A percentile compares a stretch with the other conserved stretches of the same genome.
Conservation (phyloP, 73 alveolate species). For the Paramecium pentaurelia region DNA sequence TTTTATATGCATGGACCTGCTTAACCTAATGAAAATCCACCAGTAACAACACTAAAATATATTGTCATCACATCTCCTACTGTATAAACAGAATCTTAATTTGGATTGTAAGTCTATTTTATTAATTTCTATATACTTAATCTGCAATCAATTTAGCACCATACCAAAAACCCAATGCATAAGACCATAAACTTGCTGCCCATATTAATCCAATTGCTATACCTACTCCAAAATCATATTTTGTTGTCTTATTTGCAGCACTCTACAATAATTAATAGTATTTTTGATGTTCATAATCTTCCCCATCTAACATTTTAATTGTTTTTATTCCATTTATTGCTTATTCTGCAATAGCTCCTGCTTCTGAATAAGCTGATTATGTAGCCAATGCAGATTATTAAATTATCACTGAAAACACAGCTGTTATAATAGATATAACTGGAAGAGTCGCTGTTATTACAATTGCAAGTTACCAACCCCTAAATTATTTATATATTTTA, state of each 20-base stretch:
- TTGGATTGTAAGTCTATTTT: constrained; percentile 41
- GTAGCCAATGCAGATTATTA: constrained; percentile 31
- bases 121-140: background rate
- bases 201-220: constrained; percentile 40
- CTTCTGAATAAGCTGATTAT: constrained; percentile 69
- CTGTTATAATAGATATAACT: constrained; percentile 40
- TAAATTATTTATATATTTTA: background rate
- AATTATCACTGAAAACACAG: constrained; percentile 57
- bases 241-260: constrained; percentile 35
- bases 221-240: constrained; percentile 22
- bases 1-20: constrained; percentile 71
- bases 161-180: constrained; percentile 60
- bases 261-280: background rate
- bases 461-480: constrained; percentile 82
- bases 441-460: constrained; percentile 71
- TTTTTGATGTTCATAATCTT: constrained; percentile 47
- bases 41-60: constrained; percentile 72
- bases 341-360: constrained; percentile 81
- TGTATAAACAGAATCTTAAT: constrained; percentile 61
- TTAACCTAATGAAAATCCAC: constrained; percentile 71
- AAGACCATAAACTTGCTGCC: constrained; percentile 47
- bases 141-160: constrained; percentile 56
- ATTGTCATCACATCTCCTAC: constrained; percentile 71
- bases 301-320: constrained; percentile 71
- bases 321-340: constrained; percentile 82